phyloP scores from a whole-genome alignment of 1,284 basidiomycete species.

The Ceratobasidium sp. region DNA sequence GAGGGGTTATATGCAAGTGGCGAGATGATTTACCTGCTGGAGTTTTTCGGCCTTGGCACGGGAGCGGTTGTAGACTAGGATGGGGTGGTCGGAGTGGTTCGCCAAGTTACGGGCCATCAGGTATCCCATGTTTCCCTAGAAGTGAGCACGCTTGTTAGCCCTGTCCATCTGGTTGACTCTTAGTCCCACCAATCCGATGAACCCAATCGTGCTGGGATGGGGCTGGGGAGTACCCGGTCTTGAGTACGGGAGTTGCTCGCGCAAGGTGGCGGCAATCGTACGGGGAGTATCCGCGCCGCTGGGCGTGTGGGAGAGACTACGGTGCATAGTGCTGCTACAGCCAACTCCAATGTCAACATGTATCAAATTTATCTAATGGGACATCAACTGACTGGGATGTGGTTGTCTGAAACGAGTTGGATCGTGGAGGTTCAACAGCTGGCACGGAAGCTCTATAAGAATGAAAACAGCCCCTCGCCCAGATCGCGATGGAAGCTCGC shows the following conservation, averaged over 20 bases:
- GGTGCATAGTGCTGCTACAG: not conserved
- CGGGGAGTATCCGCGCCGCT: constrained; percentile 19
- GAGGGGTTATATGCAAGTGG: too few relatives aligned
- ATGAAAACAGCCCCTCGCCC: constrained; percentile 11
- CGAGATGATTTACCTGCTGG: constrained; percentile 26
- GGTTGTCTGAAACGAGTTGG: not conserved
- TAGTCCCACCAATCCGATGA: constrained; percentile 68
- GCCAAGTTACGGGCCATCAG: constrained; percentile 80
- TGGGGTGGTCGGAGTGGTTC: constrained; percentile 51
- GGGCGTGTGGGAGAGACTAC: not conserved
- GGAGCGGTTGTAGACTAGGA: constrained; percentile 70
- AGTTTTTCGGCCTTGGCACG: constrained; percentile 64
- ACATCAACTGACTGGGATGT: not conserved
- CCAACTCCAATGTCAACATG: not conserved
- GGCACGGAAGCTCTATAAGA: not conserved
- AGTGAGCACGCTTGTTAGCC: constrained; percentile 41
- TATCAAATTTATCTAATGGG: too few relatives aligned
- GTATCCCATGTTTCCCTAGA: constrained; percentile 58
- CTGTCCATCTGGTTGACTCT: constrained; percentile 42
- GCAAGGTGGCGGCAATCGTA: constrained; percentile 13
- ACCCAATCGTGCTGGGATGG: constrained; percentile 47
- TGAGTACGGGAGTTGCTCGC: constrained; percentile 58
- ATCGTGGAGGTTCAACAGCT: not conserved
- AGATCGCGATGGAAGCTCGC: constrained; percentile 37
- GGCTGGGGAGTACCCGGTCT: constrained; percentile 59